Conservation (phyloP, 768 basidiomycete genomes). For the Suillus paluster region DNA sequence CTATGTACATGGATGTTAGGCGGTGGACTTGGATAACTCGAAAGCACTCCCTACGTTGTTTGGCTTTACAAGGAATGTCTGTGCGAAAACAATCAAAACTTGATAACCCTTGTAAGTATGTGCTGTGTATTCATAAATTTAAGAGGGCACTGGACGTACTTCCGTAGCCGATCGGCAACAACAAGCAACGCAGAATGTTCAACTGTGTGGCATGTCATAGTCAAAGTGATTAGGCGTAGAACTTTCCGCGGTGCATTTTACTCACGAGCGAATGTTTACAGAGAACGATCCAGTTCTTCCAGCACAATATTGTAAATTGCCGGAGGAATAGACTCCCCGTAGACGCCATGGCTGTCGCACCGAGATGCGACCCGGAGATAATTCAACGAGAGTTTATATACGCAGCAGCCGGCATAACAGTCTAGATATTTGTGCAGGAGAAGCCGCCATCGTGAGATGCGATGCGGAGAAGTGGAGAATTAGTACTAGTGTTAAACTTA, state of each 20-base stretch:
- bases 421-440: neutral
- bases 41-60: conserved; percentile 51
- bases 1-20: conserved; percentile 38
- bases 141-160: conserved; percentile 13
- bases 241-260: conserved; percentile 10
- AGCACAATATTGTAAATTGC: conserved; percentile 62
- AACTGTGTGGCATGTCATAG: conserved; percentile 40
- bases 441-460: neutral
- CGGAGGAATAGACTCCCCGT: conserved; percentile 52
- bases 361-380: no score
- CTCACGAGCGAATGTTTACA: conserved; percentile 68
- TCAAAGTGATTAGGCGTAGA: conserved; percentile 5
- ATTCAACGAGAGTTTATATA: neutral
- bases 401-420: neutral
- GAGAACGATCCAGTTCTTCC: conserved; percentile 79
- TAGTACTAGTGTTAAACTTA: no score
- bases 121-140: neutral
- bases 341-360: neutral
- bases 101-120: neutral
- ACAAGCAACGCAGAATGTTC: conserved; percentile 62
- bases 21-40: neutral
- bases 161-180: conserved; percentile 68
- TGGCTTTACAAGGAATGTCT: conserved; percentile 59
- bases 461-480: neutral
- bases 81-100: conserved; percentile 67